Percentiles rank a stretch among this genome's conserved stretches.
Conservation (phyloP, 108 stramenopile species). For the Conticribra weissflogii region DNA sequence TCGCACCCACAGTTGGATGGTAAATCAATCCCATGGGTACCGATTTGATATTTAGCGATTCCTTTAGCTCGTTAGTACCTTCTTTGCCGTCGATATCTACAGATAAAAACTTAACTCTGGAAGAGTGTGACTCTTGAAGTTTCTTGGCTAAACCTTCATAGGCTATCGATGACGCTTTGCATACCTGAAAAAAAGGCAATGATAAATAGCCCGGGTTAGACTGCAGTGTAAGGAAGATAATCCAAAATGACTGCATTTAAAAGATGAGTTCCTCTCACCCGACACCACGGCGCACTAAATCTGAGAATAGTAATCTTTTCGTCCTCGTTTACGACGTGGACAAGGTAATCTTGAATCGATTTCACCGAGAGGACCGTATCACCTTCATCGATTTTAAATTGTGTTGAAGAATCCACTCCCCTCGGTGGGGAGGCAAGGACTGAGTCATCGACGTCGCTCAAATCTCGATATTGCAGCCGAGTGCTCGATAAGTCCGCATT, state of each 20-base stretch:
- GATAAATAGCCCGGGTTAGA: background rate
- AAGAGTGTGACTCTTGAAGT: background rate
- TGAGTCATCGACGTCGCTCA: too few species aligned
- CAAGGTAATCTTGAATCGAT: background rate
- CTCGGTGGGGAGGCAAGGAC: too few species aligned
- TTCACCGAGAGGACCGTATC: too few species aligned
- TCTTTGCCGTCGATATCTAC: conserved; percentile 7
- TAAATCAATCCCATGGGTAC: conserved; percentile 37
- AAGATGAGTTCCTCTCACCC: background rate
- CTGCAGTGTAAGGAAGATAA: background rate
- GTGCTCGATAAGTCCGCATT: too few species aligned
- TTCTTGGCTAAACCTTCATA: background rate
- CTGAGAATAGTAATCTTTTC: background rate
- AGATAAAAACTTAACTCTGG: conserved; percentile 22
- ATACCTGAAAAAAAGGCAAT: background rate
- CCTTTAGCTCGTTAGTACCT: conserved; percentile 17
- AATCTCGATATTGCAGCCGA: too few species aligned
- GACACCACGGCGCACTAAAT: background rate
- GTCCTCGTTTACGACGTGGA: background rate
- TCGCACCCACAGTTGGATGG: conserved; percentile 18
- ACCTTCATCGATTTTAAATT: too few species aligned
- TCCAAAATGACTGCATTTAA: background rate
- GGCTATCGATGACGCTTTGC: background rate
- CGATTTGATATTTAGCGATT: conserved; percentile 15
- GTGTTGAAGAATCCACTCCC: too few species aligned